A percentile compares a stretch with the other conserved stretches of the same genome.
Evolutionary conservation across 331 rosid genomes (phyloP).

Genomic region (Quercus lobata): DNA sequence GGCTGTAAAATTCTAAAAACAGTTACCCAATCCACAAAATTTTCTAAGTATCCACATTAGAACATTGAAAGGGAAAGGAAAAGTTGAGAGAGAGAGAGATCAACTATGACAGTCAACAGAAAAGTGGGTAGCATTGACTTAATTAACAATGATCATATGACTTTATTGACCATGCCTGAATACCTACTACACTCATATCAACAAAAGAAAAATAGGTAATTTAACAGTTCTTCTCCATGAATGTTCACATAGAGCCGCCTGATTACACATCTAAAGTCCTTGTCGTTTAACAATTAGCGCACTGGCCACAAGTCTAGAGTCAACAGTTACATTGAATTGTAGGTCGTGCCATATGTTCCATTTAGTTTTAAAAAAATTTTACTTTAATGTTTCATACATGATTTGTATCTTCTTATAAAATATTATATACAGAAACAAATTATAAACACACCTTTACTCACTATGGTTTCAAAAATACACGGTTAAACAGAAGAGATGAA

Average conservation of each 20-base stretch:
- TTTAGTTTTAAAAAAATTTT: neutral
- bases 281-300: neutral
- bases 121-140: neutral
- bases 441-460: neutral
- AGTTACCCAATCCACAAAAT: neutral
- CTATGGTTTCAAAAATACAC: neutral
- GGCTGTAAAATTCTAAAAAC: too few species aligned
- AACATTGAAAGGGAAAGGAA: neutral
- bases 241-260: neutral
- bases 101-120: neutral
- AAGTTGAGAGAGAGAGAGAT: neutral
- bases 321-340: neutral
- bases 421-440: neutral
- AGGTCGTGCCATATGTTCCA: neutral
- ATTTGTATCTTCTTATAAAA: neutral
- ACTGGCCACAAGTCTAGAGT: neutral
- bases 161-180: neutral
- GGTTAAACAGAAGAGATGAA: slow-evolving; percentile 8
- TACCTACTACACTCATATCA: neutral
- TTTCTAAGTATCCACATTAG: neutral
- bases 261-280: neutral
- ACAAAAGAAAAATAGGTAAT: neutral
- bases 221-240: neutral
- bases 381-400: neutral
- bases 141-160: neutral